These are phyloP conservation scores for Hemisphaericaspora lyxosophila DNA, from an alignment of 1,139 yeast genomes.

Conservation along the genomic window DNA sequence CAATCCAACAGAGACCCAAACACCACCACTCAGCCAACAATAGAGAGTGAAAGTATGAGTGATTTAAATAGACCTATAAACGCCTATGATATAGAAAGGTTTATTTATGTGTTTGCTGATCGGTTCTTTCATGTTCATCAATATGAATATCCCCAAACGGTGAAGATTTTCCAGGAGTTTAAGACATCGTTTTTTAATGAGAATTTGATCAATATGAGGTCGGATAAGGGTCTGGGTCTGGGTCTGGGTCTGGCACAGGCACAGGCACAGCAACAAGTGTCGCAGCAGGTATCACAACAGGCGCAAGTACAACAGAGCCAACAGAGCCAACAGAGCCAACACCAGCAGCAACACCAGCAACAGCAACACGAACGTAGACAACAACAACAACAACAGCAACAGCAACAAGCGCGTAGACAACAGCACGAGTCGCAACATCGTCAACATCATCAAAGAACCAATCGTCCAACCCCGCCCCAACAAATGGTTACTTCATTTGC, in stretches of 20 bases:
- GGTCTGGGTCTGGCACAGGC: conserved; percentile 6
- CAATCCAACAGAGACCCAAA: conserved; percentile 1
- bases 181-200: conserved; percentile 52
- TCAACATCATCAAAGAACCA: conserved; percentile 4
- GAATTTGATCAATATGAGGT: conserved; percentile 37
- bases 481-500: background rate
- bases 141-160: conserved; percentile 49
- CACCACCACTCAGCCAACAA: background rate
- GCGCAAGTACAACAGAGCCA: conserved; percentile 3
- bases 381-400: conserved; percentile 1
- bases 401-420: conserved; percentile 5
- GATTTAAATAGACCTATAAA: conserved; percentile 22
- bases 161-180: conserved; percentile 50
- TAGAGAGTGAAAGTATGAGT: conserved; percentile 2
- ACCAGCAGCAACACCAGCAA: conserved; percentile 6
- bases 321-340: conserved; percentile 4
- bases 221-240: conserved; percentile 22
- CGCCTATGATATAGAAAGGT: conserved; percentile 47
- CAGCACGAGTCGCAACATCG: conserved; percentile 3
- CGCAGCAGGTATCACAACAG: conserved; percentile 5
- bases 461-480: background rate
- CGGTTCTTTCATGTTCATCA: conserved; percentile 46
- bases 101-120: conserved; percentile 50
- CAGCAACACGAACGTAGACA: conserved; percentile 7
- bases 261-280: conserved; percentile 12